Percentiles rank a stretch among this genome's conserved stretches.
phyloP scores from a whole-genome alignment of 1,284 basidiomycete species.

The Fomitopsis betulina region DNA sequence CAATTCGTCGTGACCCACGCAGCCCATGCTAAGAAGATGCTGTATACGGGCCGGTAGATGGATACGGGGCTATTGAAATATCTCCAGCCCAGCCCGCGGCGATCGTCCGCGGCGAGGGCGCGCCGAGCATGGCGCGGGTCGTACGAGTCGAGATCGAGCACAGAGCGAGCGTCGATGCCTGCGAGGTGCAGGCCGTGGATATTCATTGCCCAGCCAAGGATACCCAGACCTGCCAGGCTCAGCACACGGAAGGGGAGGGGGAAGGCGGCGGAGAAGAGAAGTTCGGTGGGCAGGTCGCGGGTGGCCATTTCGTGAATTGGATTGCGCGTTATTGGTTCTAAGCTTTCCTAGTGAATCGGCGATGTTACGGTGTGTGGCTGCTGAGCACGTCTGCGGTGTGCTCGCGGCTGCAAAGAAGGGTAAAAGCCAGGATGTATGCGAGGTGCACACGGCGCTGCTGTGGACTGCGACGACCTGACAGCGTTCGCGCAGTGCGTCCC shows the following conservation, averaged over 20 bases:
- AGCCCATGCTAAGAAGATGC: constrained; percentile 57
- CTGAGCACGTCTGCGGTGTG: background rate
- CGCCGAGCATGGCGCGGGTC: constrained; percentile 22
- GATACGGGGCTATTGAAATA: constrained; percentile 30
- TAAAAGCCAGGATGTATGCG: background rate
- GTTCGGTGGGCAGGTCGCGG: constrained; percentile 9
- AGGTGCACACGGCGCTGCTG: background rate
- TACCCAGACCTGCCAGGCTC: constrained; percentile 37
- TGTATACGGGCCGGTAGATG: constrained; percentile 64
- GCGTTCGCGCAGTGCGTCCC: background rate
- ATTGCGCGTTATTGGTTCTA: background rate
- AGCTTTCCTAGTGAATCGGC: background rate
- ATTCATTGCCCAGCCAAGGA: constrained; percentile 61
- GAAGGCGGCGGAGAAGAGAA: constrained; percentile 29
- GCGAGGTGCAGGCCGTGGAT: constrained; percentile 74
- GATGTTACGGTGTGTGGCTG: background rate
- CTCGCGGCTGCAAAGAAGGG: background rate
- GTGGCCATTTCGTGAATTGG: background rate
- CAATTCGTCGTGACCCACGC: constrained; percentile 60
- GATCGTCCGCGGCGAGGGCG: constrained; percentile 26
- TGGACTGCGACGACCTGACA: background rate
- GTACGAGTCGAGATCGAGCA: constrained; percentile 55
- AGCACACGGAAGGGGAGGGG: constrained; percentile 34
- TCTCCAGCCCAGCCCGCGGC: constrained; percentile 25
- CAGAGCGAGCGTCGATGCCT: constrained; percentile 70